phyloP scores from a whole-genome alignment of 768 basidiomycete genomes.

The Suillus brevipes region DNA sequence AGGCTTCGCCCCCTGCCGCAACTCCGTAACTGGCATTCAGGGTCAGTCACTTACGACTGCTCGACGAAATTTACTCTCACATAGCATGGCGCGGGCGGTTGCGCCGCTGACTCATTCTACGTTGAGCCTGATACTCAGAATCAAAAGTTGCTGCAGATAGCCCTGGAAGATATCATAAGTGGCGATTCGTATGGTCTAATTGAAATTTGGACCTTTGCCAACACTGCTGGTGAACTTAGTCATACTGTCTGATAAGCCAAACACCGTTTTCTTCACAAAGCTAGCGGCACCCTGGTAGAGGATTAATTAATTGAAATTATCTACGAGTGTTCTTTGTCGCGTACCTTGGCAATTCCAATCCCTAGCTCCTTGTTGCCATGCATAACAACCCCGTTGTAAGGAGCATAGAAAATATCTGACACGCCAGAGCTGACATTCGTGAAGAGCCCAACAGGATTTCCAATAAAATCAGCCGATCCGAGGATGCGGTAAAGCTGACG shows the following conservation, averaged over 20 bases:
- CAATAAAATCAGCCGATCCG: conserved; percentile 97
- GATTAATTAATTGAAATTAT: conserved; percentile 21
- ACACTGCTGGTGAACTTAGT: conserved; percentile 99
- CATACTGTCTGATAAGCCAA: conserved; percentile 92
- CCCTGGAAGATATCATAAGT: conserved; percentile 45
- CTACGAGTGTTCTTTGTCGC: neutral
- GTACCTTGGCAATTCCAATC: conserved; percentile 89
- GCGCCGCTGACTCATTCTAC: conserved; percentile 84
- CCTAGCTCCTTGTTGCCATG: conserved; percentile 94
- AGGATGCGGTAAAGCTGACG: conserved; percentile 95
- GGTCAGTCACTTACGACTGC: neutral
- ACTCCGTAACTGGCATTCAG: conserved; percentile 77
- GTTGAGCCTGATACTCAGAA: conserved; percentile 88
- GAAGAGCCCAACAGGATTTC: conserved; percentile 95
- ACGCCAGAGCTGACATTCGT: conserved; percentile 98
- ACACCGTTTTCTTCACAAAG: conserved; percentile 98
- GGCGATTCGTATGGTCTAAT: neutral
- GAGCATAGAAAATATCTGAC: conserved; percentile 98
- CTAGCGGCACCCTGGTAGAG: conserved; percentile 85
- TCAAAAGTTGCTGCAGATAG: conserved; percentile 97
- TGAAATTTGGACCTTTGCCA: conserved; percentile 70
- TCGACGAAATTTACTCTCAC: conserved; percentile 39
- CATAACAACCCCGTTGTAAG: conserved; percentile 94
- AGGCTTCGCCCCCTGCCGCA: conserved; percentile 88
- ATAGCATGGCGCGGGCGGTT: conserved; percentile 97